Evolutionary conservation across 495 filamentous ascomycete species (phyloP), one percentile per base, ranked within the genome.

Genomic region (Daldinia caldariorum): DNA sequence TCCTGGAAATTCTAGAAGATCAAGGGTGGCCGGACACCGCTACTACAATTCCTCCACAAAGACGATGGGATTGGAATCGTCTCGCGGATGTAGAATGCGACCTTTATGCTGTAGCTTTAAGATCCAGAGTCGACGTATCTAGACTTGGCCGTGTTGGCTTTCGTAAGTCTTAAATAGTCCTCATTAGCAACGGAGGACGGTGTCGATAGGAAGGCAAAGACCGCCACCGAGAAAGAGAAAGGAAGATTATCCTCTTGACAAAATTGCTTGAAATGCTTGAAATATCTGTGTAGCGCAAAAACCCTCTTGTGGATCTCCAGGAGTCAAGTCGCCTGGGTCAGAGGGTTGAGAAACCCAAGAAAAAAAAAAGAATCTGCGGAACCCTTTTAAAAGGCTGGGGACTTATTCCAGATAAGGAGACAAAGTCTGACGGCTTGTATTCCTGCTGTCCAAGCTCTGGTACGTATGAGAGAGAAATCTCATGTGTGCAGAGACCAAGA

Each of bases 21-120:
- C 60, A 74, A 72, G 32, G 32, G 49, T 67, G 66, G 74, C 68
- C 71, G 71, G 72, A 76, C 70, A 78, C 77, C 78, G 71, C 80
- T 79, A 75, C 76, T 79, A 74, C 76, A 78, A 74, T 73, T 79
- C 77, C 72, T 79, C 73, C 79, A 70, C 70, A 72, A 70, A 67
- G 69, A 62, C 66, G 71, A 76, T 69, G 47, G 70, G 71, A 61
- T 39, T 64, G 43, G 73, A 71, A 66, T 45, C 63, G 70, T 66
- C 69, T 66, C 63, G 66, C 63, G 56, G 66, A 70, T 61, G 65
- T 31, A 53, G 18, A 31, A 67, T 70, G 53, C 50, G 37, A 70
- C 53, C 53, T 66, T 47, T 74, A 67, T 61, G 62, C 55, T 57
- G 63, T 47, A 49, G 49, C 49, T 67, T 58, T 39, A 53, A 71